A percentile compares a stretch with the other conserved stretches of the same genome.
These are phyloP conservation scores for Micractinium sp. DNA, from an alignment of 139 green algal species.

Conservation along the genomic window DNA sequence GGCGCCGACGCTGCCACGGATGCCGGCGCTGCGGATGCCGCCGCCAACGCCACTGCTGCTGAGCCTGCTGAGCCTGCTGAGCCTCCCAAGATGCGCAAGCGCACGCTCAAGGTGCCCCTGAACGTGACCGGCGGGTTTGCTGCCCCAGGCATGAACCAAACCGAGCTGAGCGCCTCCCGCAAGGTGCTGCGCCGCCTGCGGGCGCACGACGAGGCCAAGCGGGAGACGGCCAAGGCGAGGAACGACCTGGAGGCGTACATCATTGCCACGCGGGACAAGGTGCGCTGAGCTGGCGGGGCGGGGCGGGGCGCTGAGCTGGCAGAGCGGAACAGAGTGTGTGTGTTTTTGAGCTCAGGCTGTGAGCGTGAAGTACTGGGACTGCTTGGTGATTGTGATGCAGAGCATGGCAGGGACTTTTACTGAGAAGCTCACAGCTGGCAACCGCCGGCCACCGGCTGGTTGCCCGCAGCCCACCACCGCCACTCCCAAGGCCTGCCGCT, in stretches of 20 bases:
- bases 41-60: background rate
- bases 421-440: too few species aligned
- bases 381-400: too few species aligned
- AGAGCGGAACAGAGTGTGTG: background rate
- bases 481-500: background rate
- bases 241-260: slow-evolving; percentile 96
- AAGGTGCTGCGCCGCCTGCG: slow-evolving; percentile 44
- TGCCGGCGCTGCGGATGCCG: background rate
- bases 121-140: slow-evolving; percentile 36
- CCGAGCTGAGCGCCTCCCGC: slow-evolving; percentile 31
- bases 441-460: background rate
- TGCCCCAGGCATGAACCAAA: slow-evolving; percentile 27
- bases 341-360: background rate
- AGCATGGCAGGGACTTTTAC: too few species aligned
- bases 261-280: slow-evolving; percentile 70
- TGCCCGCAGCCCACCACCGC: background rate
- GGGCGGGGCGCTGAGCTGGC: background rate
- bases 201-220: slow-evolving; percentile 67
- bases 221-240: slow-evolving; percentile 67
- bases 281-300: slow-evolving; percentile 19
- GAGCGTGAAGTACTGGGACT: background rate
- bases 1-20: background rate
- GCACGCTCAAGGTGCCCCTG: slow-evolving; percentile 44
- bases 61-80: background rate
- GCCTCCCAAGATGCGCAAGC: slow-evolving; percentile 40